Conservation (phyloP, 1,284 basidiomycete species). For the Boletellus sp. region DNA sequence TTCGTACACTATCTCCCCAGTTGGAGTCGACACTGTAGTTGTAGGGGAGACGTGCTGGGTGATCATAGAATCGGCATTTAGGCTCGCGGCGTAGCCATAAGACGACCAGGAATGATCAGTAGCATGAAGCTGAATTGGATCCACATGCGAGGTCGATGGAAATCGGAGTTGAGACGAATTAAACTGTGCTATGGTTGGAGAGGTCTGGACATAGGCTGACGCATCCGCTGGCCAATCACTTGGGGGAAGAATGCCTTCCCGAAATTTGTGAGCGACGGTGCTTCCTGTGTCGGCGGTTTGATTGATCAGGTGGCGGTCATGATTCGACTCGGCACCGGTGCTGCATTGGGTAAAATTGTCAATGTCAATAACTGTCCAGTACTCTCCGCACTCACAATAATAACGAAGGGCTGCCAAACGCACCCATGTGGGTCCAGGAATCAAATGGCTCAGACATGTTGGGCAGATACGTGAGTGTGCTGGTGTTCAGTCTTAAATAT, state of each 20-base stretch:
- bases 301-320: not conserved
- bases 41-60: not conserved
- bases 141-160: not conserved
- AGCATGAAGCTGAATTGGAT: not conserved
- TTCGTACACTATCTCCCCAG: not conserved
- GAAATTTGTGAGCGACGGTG: not conserved
- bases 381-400: slow-evolving; percentile 14
- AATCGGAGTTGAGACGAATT: not conserved
- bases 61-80: not conserved
- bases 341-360: slow-evolving; percentile 10
- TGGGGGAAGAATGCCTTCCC: not conserved
- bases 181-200: not conserved
- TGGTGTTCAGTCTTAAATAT: slow-evolving; percentile 12
- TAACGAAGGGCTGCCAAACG: not conserved
- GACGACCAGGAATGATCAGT: not conserved
- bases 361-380: slow-evolving; percentile 1
- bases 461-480: not conserved
- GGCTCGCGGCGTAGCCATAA: not conserved
- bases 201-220: not conserved
- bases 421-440: too few species aligned
- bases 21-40: slow-evolving; percentile 9
- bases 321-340: not conserved
- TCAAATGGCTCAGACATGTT: slow-evolving; percentile 8
- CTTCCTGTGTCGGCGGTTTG: not conserved
- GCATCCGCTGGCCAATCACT: not conserved